Evolutionary conservation across 1,284 basidiomycete species (phyloP).

Genomic region (Leccinum griseonigrum): DNA sequence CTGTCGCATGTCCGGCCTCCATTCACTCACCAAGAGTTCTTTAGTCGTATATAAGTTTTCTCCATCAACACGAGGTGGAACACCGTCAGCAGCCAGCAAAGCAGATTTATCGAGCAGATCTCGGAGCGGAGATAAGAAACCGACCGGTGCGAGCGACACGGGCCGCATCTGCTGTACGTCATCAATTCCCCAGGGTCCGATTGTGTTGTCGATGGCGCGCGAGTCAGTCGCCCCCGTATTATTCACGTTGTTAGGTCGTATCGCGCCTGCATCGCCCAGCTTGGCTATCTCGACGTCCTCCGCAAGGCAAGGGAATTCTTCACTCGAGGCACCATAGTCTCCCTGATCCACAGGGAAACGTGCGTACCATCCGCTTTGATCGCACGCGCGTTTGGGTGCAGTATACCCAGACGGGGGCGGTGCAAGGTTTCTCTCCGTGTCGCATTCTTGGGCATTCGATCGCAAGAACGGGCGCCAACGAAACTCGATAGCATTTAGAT

Average conservation of each 20-base stretch:
- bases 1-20: constrained; percentile 1
- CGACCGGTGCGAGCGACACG: constrained; percentile 41
- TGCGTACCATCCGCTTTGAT: constrained; percentile 20
- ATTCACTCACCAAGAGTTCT: constrained; percentile 21
- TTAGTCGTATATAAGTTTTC: constrained; percentile 8
- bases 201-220: constrained; percentile 1
- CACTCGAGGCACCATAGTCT: constrained; percentile 9
- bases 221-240: background rate
- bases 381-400: constrained; percentile 9
- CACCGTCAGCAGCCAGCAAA: constrained; percentile 4
- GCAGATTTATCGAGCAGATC: constrained; percentile 7
- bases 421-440: background rate
- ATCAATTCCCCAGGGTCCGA: constrained; percentile 14
- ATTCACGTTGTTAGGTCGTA: constrained; percentile 11
- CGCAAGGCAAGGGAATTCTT: constrained; percentile 13
- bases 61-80: constrained; percentile 18
- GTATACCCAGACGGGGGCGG: constrained; percentile 1
- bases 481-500: constrained; percentile 48
- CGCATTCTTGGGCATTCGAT: constrained; percentile 15
- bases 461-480: constrained; percentile 46
- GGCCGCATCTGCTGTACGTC: constrained; percentile 11
- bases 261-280: constrained; percentile 3
- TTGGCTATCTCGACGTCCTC: constrained; percentile 12
- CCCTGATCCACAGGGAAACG: constrained; percentile 13
- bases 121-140: constrained; percentile 48